Base-by-base conservation (phyloP, 345 rosid genomes). In the Reutealis trisperma region DNA sequence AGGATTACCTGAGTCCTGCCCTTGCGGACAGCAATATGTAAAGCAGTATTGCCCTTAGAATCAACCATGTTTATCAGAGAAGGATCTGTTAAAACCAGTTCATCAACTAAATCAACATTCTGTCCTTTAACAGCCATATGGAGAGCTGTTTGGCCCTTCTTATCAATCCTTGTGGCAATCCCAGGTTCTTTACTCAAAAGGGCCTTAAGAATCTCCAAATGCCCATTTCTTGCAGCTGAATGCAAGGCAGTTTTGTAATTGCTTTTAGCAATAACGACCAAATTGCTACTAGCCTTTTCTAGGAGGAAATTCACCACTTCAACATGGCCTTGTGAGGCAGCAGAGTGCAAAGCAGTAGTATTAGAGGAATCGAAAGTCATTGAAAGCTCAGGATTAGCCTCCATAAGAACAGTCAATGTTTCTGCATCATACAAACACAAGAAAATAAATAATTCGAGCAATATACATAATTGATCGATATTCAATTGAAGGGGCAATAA, bases 81-180 rank as follows among this genome's bases (percentile, higher is more conserved):
- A 80, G 87, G 68, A 80, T 86, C 89, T 0, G 80, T 84, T 70
- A 77, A 66, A 70, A 92, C 57, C 61, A 96, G 83, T 72, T 77
- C 92, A 72, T 83, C 87, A 1, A 92, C 97, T 3, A 91, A 79
- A 70, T 87, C 94, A 51, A 74, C 70, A 49, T 78, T 86, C 70
- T 83, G 93, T 62, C 99, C 97, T 86, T 96, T 96, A 80, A 85
- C 99, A 0, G 99, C 99, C 99, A 91, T 92, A 70, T 96, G 97
- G 62, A 96, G 89, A 32, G 96, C 89, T 2, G 94, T 92, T 82
- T 96, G 98, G 71, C 97, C 91, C 79, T 96, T 92, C 88, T 88
- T 87, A 70, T 96, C 99, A 0, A 59, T 80, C 77, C 88, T 89
- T 4, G 82, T 85, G 45, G 85, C 86, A 72, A 91, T 79, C 30